Conservation (phyloP, 164 flowering plant species). For the Kalanchoe fedtschenkoi region DNA sequence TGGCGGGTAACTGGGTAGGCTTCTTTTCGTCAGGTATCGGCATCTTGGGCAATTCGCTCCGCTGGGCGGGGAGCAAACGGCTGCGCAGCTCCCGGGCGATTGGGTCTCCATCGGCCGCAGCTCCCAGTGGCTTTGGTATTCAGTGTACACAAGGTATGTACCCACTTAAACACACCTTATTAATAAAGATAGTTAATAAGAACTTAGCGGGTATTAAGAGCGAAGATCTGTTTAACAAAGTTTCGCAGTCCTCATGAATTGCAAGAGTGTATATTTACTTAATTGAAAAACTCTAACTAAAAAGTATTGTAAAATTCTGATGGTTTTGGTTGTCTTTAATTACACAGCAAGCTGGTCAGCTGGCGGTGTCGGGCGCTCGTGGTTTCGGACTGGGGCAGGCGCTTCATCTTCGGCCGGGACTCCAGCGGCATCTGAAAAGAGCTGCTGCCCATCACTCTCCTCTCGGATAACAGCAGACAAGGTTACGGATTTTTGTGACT, state of each 20-base stretch:
- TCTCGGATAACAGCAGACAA: neutral
- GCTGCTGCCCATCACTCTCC: neutral
- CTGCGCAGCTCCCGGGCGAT: conserved; percentile 92
- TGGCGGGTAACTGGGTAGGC: too few species aligned
- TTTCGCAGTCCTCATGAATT: too few species aligned
- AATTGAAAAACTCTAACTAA: neutral
- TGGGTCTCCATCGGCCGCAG: conserved; percentile 92
- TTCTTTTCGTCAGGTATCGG: conserved; percentile 39
- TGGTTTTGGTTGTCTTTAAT: neutral
- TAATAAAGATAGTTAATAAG: too few species aligned
- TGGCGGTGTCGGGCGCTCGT: conserved; percentile 91
- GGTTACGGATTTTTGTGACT: neutral
- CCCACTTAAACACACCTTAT: neutral
- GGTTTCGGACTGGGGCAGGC: conserved; percentile 75
- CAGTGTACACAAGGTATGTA: conserved; percentile 98
- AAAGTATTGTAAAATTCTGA: too few species aligned
- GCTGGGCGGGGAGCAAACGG: conserved; percentile 89
- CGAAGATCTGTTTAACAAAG: too few species aligned
- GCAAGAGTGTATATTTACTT: too few species aligned
- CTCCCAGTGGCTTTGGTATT: conserved; percentile 93
- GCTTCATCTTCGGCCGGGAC: conserved; percentile 85
- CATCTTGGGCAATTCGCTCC: conserved; percentile 97
- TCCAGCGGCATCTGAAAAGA: conserved; percentile 60
- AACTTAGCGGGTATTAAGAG: too few species aligned
- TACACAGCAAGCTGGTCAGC: conserved; percentile 79